Base-by-base conservation (phyloP, 495 filamentous ascomycete genomes). In the Aspergillus funiculosus region DNA sequence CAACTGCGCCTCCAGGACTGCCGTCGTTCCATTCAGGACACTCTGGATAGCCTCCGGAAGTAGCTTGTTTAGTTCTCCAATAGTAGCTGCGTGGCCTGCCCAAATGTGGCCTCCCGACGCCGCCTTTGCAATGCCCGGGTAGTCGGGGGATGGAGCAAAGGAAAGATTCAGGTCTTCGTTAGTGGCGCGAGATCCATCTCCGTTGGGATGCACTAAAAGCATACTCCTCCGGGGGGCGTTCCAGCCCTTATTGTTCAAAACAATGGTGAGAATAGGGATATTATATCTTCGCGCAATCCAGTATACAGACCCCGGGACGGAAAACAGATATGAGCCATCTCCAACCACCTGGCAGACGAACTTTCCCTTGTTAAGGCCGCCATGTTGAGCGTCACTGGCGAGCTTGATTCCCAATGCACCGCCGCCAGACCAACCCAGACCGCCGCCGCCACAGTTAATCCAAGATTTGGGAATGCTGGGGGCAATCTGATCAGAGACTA, bases 241-340 rank as follows among this genome's bases (percentile, higher is more conserved):
- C 88, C 88, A 95, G 46, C 91, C 89, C 64, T 92, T 86, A 62
- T 97, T 97, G 61, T 95, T 96, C 43, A 97, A 63, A 2, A 97
- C 85, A 46, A 97, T 89, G 0, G 89, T 95, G 46, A 97, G 65
- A 11, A 95, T 74, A 0, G 91, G 90, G 39, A 95, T 91, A 15
- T 81, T 78, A 61, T 97, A 97, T 11, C 90, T 78, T 53, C 80
- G 74, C 2, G 82, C 69, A 44, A 97, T 91, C 91, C 91, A 97
- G 67, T 95, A 95, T 14, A 96, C 89, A 17, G 80, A 86, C 0
- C 87, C 86, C 0, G 91, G 91, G 0, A 97, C 83, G 17, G 79
- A 80, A 61, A 97, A 97, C 4, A 97, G 73, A 62, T 79, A 97
- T 0, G 89, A 92, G 8, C 91, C 91, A 43, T 97, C 91, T 13